These are phyloP conservation scores for Gossypium trilobum DNA, from an alignment of 441 rosid species.

Conservation along the genomic window DNA sequence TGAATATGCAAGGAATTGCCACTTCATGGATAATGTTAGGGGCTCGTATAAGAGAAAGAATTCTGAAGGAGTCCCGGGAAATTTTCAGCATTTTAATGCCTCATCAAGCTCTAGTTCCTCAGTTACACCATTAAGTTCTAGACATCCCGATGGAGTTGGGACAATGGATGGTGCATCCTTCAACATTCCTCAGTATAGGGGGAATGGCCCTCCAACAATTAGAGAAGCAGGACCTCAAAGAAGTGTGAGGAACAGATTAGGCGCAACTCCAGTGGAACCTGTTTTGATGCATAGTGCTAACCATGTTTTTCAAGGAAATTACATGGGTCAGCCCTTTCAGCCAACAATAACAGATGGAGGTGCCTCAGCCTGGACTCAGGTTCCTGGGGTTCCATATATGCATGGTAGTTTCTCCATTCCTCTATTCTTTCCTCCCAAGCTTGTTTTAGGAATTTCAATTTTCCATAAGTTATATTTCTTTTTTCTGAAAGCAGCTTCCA, in stretches of 20 bases:
- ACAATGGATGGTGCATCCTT: constrained; percentile 34
- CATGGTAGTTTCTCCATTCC: constrained; percentile 38
- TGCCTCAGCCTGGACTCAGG: constrained; percentile 50
- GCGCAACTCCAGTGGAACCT: constrained; percentile 46
- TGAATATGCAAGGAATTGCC: constrained; percentile 42
- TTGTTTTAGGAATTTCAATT: background rate
- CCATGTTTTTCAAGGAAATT: constrained; percentile 50
- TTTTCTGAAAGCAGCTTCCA: background rate
- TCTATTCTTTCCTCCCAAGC: background rate
- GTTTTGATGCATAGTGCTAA: constrained; percentile 38
- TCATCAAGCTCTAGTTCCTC: constrained; percentile 41
- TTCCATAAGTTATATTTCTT: background rate
- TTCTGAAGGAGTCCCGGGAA: constrained; percentile 42
- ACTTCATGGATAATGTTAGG: constrained; percentile 44
- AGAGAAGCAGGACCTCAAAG: constrained; percentile 45
- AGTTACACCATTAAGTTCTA: constrained; percentile 31
- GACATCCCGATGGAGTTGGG: constrained; percentile 43
- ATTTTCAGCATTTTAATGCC: constrained; percentile 42
- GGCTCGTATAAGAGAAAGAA: constrained; percentile 65
- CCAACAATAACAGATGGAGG: constrained; percentile 41
- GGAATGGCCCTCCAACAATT: constrained; percentile 29
- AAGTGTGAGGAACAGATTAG: constrained; percentile 55
- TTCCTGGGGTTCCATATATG: constrained; percentile 39
- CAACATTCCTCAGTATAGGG: constrained; percentile 37
- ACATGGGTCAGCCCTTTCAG: constrained; percentile 43